phyloP scores from a whole-genome alignment of 2,329 filamentous ascomycete species.

The Xylaria sp. region DNA sequence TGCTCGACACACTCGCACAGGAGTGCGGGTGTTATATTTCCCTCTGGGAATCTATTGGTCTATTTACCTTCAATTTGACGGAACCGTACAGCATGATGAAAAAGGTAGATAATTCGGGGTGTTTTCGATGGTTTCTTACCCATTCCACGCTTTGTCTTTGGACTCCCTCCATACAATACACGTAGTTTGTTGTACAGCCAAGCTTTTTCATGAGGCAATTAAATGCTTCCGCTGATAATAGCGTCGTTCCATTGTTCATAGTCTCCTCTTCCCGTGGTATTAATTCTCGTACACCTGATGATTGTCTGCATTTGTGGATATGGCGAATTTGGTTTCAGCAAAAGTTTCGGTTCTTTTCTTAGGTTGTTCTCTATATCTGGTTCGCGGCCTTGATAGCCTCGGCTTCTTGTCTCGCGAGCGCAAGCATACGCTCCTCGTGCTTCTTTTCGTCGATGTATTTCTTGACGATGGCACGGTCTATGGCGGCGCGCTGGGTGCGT shows the following conservation, averaged over 20 bases:
- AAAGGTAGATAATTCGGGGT: neutral
- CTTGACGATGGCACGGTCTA: slow-evolving; percentile 50
- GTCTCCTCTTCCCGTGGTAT: neutral
- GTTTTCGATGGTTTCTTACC: neutral
- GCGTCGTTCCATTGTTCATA: slow-evolving; percentile 4
- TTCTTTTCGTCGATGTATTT: slow-evolving; percentile 52
- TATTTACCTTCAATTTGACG: slow-evolving; percentile 6
- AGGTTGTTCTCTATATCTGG: slow-evolving; percentile 19
- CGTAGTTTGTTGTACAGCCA: slow-evolving; percentile 15
- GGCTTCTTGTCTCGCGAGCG: slow-evolving; percentile 48
- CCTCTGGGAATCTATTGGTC: slow-evolving; percentile 1
- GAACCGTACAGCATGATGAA: slow-evolving; percentile 9
- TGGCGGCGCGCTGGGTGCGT: slow-evolving; percentile 43
- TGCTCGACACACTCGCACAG: neutral
- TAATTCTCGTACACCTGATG: neutral
- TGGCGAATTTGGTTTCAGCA: too few relatives aligned
- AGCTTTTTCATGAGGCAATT: neutral
- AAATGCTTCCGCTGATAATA: neutral
- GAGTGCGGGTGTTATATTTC: neutral
- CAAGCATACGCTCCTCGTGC: slow-evolving; percentile 56
- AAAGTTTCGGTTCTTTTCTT: neutral
- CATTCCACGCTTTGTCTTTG: neutral
- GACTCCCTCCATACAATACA: slow-evolving; percentile 16
- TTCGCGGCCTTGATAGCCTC: slow-evolving; percentile 39
- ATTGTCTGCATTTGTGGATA: neutral